Evolutionary conservation across 225 moss, liverwort and hornwort species (phyloP), one percentile per base, ranked within the genome.

Genomic region (Marchantia polymorpha): DNA sequence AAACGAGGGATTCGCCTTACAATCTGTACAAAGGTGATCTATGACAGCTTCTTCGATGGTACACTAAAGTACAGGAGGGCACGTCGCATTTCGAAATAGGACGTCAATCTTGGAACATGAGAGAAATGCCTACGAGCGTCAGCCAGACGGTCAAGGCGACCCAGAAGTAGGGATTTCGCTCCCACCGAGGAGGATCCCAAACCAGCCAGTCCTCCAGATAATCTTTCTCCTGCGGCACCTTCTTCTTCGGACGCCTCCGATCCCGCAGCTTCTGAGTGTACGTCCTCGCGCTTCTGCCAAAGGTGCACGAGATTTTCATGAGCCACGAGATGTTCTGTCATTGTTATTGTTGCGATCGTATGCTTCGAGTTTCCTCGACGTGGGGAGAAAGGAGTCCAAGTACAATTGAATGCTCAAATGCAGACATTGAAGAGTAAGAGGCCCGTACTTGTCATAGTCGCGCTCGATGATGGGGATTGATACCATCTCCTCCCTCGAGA

Each of bases 171-270:
- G 97, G 97, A 85, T 90, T 99, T 77, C 88, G 92, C 82, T 99
- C 97, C 97, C 97, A 99, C 22, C 97, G 97, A 54, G 97, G 94
- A 70, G 94, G 97, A 81, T 91, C 94, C 91, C 94, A 99, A 19
- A 91, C 94, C 85, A 99, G 77, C 97, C 94, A 99, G 76, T 99
- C 97, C 70, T 99, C 87, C 84, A 99, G 61, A 53, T 99, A 99
- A 78, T 99, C 97, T 50, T 86, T 90, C 25, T 87, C 79, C 81
- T 84, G 87, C 64, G 92, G 82, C 26, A 26, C 8, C 78, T 88
- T 89, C 15, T 89, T 89, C 52, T 77, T 72, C 48, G 94, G 92
- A 75, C 89, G 91, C 85, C 87, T 89, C 58, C 80, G 89, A 80
- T 93, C 92, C 71, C 89, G 88, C 70, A 92, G 73, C 81, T 67